Evolutionary conservation across 2,329 filamentous ascomycete genomes (phyloP), one percentile per base, ranked within the genome.

Genomic region (Ophiostoma populinum): DNA sequence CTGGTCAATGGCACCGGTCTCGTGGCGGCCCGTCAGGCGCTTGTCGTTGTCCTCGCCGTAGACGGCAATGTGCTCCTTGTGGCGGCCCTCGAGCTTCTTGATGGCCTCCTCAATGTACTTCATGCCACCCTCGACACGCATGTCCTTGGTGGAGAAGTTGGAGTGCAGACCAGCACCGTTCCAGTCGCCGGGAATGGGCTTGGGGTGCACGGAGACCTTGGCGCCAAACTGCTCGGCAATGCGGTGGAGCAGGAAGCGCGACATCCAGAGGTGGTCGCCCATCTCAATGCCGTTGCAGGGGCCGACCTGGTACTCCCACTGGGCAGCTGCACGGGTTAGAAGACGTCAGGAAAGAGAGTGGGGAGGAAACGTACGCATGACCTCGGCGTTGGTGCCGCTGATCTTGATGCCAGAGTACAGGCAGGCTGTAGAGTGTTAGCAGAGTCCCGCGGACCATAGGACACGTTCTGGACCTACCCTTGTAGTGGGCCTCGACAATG

Each of bases 301-400:
- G 25, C 42, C 45, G 19, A 47, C 45, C 38, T 47, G 45, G 42
- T 45, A 46, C 40, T 45, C 43, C 43, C 43, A 45, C 38, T 45
- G 43, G 16, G 43, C 42, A 9, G 43, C 41, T 43, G 34, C 7
- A 18, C 10, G 11, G 12, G 33, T 26, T 21, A 20, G 19, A 6
- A n/a, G 16, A 13, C 17, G 18, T 2, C 17, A n/a, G 3, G 18
- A 10, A 17, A n/a, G 7, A 31, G n/a, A 22, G 15, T 7, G 13
- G 20, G 18, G 7, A 24, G n/a, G 7, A 15, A 35, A 40, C 40
- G 16, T 42, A 43, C 40, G 44, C 81, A 94, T 92, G 53, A 98
- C 90, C 70, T 98, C 90, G 46, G 90, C 90, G 61, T 98, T 98
- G 65, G 90, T 95, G 53, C 90, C 90, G 18, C 86, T 93, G 60